Evolutionary conservation across 2,329 filamentous ascomycete genomes (phyloP).

Genomic region (Hymenoscyphus fructigenus): DNA sequence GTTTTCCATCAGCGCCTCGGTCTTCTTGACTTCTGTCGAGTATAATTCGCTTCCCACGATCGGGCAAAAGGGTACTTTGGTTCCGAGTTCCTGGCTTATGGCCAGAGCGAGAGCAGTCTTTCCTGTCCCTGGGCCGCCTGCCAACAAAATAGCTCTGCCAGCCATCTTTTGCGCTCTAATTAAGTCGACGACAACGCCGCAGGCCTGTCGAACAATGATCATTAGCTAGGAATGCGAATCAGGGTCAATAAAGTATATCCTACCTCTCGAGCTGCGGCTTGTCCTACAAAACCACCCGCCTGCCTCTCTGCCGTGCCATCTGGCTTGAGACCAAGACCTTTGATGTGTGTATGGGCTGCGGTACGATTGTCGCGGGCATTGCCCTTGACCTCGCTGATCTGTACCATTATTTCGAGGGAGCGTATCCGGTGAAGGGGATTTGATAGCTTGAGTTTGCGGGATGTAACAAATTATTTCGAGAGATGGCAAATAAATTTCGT

Average conservation of each 20-base stretch:
- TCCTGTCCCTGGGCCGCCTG: constrained; percentile 91
- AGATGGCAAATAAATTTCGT: not conserved
- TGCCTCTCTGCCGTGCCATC: constrained; percentile 84
- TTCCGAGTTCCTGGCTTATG: constrained; percentile 94
- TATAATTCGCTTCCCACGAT: constrained; percentile 99
- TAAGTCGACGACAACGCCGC: constrained; percentile 91
- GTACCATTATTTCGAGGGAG: constrained; percentile 62
- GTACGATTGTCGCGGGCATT: constrained; percentile 94
- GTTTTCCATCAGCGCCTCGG: constrained; percentile 98
- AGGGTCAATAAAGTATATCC: constrained; percentile 23
- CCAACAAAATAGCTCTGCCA: constrained; percentile 86
- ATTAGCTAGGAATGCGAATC: constrained; percentile 76
- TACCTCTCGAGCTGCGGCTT: constrained; percentile 85
- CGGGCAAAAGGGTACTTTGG: constrained; percentile 96
- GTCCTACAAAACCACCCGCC: constrained; percentile 84
- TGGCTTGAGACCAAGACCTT: constrained; percentile 80
- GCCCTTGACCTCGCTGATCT: constrained; percentile 92
- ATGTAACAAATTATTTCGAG: constrained; percentile 2
- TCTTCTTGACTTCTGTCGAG: constrained; percentile 98
- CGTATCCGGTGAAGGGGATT: not conserved
- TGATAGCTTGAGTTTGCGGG: not conserved
- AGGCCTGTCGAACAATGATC: constrained; percentile 72
- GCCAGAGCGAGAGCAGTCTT: constrained; percentile 96
- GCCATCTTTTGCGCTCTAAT: constrained; percentile 98
- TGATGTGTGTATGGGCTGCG: constrained; percentile 96